A percentile compares a stretch with the other conserved stretches of the same genome.
These are phyloP conservation scores for Eimeria brunetti DNA, from an alignment of 169 alveolate species.

Conservation along the genomic window DNA sequence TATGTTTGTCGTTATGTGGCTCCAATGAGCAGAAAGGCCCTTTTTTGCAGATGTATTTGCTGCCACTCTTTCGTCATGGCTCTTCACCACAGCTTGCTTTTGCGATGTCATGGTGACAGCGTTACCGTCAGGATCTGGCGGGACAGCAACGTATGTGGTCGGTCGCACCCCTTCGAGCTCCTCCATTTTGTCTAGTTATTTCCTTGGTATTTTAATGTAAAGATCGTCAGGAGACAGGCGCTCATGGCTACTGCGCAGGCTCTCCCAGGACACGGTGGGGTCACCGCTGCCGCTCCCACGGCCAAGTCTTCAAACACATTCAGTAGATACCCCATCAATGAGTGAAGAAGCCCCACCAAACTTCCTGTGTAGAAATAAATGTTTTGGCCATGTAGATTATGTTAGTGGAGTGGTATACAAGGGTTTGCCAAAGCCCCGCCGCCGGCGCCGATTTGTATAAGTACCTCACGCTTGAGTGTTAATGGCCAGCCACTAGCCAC, in stretches of 20 bases:
- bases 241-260: slow-evolving; percentile 19
- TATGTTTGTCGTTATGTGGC: background rate
- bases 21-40: background rate
- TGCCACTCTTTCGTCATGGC: slow-evolving; percentile 17
- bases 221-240: background rate
- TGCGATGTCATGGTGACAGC: background rate
- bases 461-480: background rate
- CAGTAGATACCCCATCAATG: background rate
- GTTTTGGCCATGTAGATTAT: background rate
- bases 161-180: slow-evolving; percentile 12
- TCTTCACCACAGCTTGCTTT: slow-evolving; percentile 27
- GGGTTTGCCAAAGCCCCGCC: slow-evolving; percentile 11
- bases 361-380: background rate
- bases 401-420: background rate
- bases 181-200: background rate
- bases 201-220: background rate
- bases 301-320: background rate
- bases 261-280: slow-evolving; percentile 27
- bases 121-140: slow-evolving; percentile 22
- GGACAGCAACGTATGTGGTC: background rate
- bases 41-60: background rate
- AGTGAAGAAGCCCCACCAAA: background rate
- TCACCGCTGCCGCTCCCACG: slow-evolving; percentile 28
- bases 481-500: background rate
- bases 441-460: background rate